phyloP scores from a whole-genome alignment of 2,329 filamentous ascomycete species.

The Hypoxylon sp. region DNA sequence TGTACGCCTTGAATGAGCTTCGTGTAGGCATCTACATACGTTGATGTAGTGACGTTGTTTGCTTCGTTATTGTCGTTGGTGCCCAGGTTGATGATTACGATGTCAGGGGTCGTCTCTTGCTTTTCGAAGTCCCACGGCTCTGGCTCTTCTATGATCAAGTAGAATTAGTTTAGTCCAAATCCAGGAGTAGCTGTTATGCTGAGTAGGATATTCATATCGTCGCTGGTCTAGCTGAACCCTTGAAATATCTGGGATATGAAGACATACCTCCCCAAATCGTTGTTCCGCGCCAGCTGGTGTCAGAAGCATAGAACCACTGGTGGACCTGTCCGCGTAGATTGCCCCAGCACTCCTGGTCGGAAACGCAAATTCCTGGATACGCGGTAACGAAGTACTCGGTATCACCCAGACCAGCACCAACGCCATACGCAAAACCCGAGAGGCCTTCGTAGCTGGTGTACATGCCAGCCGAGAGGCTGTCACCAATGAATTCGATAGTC shows the following conservation, averaged over 20 bases:
- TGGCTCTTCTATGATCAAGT: conserved; percentile 49
- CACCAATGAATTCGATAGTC: conserved; percentile 55
- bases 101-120: conserved; percentile 51
- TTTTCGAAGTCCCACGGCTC: conserved; percentile 56
- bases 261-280: conserved; percentile 54
- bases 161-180: too few species aligned
- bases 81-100: conserved; percentile 58
- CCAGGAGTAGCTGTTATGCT: too few species aligned
- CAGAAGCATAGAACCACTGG: conserved; percentile 66
- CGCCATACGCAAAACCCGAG: conserved; percentile 63
- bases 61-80: conserved; percentile 56
- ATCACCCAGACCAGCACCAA: conserved; percentile 64
- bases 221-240: not conserved
- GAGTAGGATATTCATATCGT: too few species aligned
- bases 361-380: conserved; percentile 66
- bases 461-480: conserved; percentile 63
- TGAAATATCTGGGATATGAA: too few species aligned
- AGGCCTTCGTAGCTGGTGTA: conserved; percentile 67
- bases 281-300: conserved; percentile 58
- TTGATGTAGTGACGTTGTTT: conserved; percentile 51
- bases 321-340: conserved; percentile 58
- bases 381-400: conserved; percentile 67
- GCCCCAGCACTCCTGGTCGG: conserved; percentile 64
- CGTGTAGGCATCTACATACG: conserved; percentile 53
- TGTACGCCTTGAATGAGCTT: conserved; percentile 58